Base-by-base conservation (phyloP, 106 monocot genomes). In the Apostasia ramifera region DNA sequence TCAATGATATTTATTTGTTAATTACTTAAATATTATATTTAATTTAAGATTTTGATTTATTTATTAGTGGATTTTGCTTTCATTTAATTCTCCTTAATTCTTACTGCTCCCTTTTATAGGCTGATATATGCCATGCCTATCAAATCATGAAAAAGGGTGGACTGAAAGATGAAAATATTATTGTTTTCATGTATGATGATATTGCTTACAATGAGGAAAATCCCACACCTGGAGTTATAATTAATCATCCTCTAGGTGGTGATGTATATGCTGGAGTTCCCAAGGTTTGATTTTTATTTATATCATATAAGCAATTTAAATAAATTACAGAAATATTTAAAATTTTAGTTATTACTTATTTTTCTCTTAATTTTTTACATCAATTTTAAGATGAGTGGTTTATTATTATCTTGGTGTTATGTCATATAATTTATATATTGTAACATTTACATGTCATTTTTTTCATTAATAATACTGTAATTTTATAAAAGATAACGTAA, bases 101-200 rank as follows among this genome's bases (percentile, higher is more conserved):
- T 26, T 26, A 26, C 26, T 26, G 26, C 37, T 55, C 4, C 6
- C 43, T 57, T 42, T 40, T 56, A 56, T 54, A 92, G 92, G 92
- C 92, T 45, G 92, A 92, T 66, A 57, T 88, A 37, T 92, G 92
- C 68, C 92, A 92, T 77, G 88, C 92, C 45, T 92, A 92, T 62
- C 92, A 88, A 81, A 76, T 88, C 70, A 67, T 92, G 82, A 88
- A 79, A 74, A 82, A 70, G 38, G 92, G 92, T 62, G 92, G 92
- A 55, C 51, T 92, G 69, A 88, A 88, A 70, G 92, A 92, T 74
- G 92, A 92, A 71, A 92, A 92, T 52, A 92, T 92, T 61, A 76
- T 92, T 57, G 81, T 92, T 38, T 92, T 92, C 73, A 92, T 92
- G 92, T 92, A 88, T 64, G 92, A 92, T 73, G 91, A 92, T 69